Percentiles rank a stretch among this genome's conserved stretches.
Evolutionary conservation across 805 yeast genomes (phyloP).

Genomic region (Candida nanaspora): DNA sequence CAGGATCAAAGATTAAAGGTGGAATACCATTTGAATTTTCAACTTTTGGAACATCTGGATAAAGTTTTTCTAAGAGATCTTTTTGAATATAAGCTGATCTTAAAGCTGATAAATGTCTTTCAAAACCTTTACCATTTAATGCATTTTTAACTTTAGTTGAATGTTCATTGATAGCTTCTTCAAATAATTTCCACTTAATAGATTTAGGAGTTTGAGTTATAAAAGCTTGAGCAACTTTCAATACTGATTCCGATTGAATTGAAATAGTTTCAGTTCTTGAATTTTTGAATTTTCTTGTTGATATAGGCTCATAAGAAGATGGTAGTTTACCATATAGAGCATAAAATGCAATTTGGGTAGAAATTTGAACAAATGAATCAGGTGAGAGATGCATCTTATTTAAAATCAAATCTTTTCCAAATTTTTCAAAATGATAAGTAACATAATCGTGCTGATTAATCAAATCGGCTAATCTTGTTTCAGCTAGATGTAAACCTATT

Average conservation of each 20-base stretch:
- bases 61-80: slow-evolving; percentile 37
- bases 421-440: slow-evolving; percentile 22
- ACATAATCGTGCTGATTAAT: slow-evolving; percentile 52
- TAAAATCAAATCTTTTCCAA: slow-evolving; percentile 28
- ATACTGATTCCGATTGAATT: slow-evolving; percentile 47
- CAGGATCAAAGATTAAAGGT: slow-evolving; percentile 37
- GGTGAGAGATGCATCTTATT: slow-evolving; percentile 34
- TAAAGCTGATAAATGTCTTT: slow-evolving; percentile 62
- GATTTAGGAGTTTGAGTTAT: slow-evolving; percentile 44
- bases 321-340: slow-evolving; percentile 45
- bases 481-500: slow-evolving; percentile 45
- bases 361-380: slow-evolving; percentile 46
- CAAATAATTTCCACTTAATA: slow-evolving; percentile 43
- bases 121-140: slow-evolving; percentile 61
- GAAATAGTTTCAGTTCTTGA: slow-evolving; percentile 67
- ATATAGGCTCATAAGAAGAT: slow-evolving; percentile 38
- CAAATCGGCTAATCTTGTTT: slow-evolving; percentile 50
- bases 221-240: slow-evolving; percentile 51
- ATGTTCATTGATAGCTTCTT: slow-evolving; percentile 46
- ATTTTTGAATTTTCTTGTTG: slow-evolving; percentile 61
- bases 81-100: slow-evolving; percentile 47
- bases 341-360: slow-evolving; percentile 46
- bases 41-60: slow-evolving; percentile 33
- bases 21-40: slow-evolving; percentile 24
- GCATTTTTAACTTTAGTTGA: slow-evolving; percentile 41